phyloP scores from a whole-genome alignment of 2,329 filamentous ascomycete species.

The Fusarium pseudonygamai region DNA sequence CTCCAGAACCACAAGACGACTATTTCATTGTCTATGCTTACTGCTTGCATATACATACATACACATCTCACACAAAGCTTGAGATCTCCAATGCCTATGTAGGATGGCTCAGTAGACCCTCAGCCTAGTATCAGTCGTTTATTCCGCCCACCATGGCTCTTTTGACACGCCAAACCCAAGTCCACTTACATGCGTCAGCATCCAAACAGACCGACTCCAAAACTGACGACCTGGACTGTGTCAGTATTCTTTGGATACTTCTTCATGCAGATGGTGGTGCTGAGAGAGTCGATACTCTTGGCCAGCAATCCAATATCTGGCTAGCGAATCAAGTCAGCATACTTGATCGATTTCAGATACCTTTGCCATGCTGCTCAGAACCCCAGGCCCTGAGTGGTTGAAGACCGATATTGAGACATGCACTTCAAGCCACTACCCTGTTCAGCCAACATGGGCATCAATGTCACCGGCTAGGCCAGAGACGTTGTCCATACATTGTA shows the following conservation, averaged over 20 bases:
- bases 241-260: background rate
- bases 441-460: background rate
- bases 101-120: background rate
- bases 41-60: background rate
- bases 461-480: background rate
- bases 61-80: background rate
- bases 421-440: too few relatives aligned
- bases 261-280: background rate
- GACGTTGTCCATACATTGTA: background rate
- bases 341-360: background rate
- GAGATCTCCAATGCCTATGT: background rate
- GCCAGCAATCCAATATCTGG: background rate
- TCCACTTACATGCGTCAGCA: background rate
- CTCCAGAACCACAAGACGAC: background rate
- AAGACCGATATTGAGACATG: background rate
- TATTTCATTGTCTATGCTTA: background rate
- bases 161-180: background rate
- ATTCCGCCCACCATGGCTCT: background rate
- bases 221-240: background rate
- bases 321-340: background rate
- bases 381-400: too few relatives aligned
- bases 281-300: background rate
- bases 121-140: background rate
- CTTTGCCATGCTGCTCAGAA: background rate
- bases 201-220: background rate